Evolutionary conservation across 768 basidiomycete species (phyloP), one percentile per base, ranked within the genome.

Genomic region (Tylopilus felleus): DNA sequence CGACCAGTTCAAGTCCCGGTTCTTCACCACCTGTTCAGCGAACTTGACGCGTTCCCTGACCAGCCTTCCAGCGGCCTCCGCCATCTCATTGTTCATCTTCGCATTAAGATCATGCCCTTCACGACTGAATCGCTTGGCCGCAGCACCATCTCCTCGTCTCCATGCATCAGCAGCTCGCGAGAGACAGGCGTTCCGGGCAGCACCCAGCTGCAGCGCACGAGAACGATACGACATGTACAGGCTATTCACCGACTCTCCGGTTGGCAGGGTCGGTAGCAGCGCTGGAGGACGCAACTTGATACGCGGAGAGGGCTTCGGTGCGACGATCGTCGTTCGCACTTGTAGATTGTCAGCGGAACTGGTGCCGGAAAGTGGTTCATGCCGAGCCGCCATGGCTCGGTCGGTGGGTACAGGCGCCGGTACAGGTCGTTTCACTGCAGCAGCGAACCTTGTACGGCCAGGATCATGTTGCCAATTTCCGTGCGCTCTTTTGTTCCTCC

Each of bases 101-200:
- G 82, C 84, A 64, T 98, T 98, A 55, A 97, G 74, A 39, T 96
- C 93, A 62, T 96, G 91, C 1, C 94, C 97, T 65, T 98, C 95
- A 39, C 91, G 77, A 58, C 88, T 91, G 74, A 96, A 98, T 44
- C 93, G 78, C 72, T 98, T 97, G 35, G 97, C 97, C 1, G 90
- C 88, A 0, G 95, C 93, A 3, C 96, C 96, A 61, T 99, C 97
- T 1, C 96, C 95, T 2, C 93, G 80, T 51, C 92, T 80, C 91
- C 93, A 99, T 4, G 95, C 93, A 63, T 97, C 94, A 3, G 97
- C 96, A 13, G 97, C 97, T 41, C 93, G 84, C 2, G 92, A 92
- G 25, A 99, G 78, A 69, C 92, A 97, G 16, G 93, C 93, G 62
- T 98, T 98, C 35, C 97, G 79, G 29, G 92, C 92, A 2, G 93